Evolutionary conservation across 164 flowering plant genomes (phyloP).

Genomic region (Tetracentron sinense): DNA sequence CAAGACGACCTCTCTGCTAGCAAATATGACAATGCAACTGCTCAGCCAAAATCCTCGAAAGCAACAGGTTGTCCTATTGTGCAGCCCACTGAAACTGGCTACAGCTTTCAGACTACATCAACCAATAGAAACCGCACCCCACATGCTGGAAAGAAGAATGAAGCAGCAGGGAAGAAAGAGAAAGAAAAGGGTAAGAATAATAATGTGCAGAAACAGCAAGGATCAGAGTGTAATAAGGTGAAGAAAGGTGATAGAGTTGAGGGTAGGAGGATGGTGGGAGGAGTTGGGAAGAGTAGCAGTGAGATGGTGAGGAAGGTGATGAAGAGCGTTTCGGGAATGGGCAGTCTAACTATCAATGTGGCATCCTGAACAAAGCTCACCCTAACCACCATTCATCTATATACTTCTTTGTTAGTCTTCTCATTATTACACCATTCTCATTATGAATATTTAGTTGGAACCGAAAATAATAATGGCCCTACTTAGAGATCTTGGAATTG

Average conservation of each 20-base stretch:
- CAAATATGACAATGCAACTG: slow-evolving; percentile 7
- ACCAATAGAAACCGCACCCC: slow-evolving; percentile 1
- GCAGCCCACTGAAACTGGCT: slow-evolving; percentile 2
- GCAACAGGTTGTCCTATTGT: slow-evolving; percentile 1
- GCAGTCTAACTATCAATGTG: slow-evolving; percentile 23
- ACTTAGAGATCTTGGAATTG: background rate
- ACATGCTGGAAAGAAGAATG: slow-evolving; percentile 8
- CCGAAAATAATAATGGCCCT: slow-evolving; percentile 2
- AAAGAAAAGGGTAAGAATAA: slow-evolving; percentile 12
- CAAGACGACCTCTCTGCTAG: slow-evolving; percentile 2
- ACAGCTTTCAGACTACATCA: slow-evolving; percentile 10
- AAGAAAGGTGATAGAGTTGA: slow-evolving; percentile 18
- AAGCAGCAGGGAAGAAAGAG: slow-evolving; percentile 17
- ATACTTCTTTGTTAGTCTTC: background rate
- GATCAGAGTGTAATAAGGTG: slow-evolving; percentile 16
- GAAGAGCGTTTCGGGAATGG: slow-evolving; percentile 23
- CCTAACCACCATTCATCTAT: background rate
- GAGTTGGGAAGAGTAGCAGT: slow-evolving; percentile 12
- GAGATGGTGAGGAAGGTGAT: slow-evolving; percentile 21
- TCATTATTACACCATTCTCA: background rate
- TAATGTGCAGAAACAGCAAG: slow-evolving; percentile 13
- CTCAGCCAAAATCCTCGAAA: slow-evolving; percentile 13
- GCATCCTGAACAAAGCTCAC: slow-evolving; percentile 20
- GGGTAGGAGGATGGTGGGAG: slow-evolving; percentile 4
- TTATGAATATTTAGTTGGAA: background rate